Percentiles rank a stretch among this genome's conserved stretches.
These are phyloP conservation scores for Zygoascus hellenicus DNA, from an alignment of 1,139 yeast genomes.

Conservation along the genomic window DNA sequence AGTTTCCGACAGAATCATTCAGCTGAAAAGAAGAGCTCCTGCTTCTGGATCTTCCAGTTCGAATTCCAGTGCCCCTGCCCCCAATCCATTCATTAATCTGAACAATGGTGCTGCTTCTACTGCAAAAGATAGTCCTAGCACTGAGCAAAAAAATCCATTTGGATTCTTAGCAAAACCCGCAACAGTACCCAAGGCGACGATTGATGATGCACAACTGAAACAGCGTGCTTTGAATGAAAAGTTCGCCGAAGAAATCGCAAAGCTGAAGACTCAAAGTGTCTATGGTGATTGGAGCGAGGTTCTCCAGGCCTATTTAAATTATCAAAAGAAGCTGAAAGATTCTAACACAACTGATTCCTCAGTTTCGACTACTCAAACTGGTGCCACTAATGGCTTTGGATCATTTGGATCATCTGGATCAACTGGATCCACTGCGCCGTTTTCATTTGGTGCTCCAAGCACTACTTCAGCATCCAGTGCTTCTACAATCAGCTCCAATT, in stretches of 20 bases:
- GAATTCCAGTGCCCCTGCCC: conserved; percentile 11
- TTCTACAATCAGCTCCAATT: background rate
- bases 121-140: background rate
- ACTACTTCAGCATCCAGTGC: background rate
- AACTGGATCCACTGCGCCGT: background rate
- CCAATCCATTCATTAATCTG: conserved; percentile 21
- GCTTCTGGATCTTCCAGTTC: conserved; percentile 8
- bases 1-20: conserved; percentile 1
- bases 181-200: conserved; percentile 2
- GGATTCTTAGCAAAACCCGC: conserved; percentile 5
- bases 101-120: conserved; percentile 1
- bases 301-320: conserved; percentile 56
- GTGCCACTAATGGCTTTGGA: conserved; percentile 2
- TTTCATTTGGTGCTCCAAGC: background rate
- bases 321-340: conserved; percentile 41
- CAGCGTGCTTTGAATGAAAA: conserved; percentile 57
- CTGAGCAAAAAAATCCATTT: conserved; percentile 5
- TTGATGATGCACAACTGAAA: conserved; percentile 16
- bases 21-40: conserved; percentile 7
- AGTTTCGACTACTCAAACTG: background rate
- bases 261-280: conserved; percentile 42
- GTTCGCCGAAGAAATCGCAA: conserved; percentile 48
- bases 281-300: conserved; percentile 54
- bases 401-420: background rate
- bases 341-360: conserved; percentile 14